phyloP scores from a whole-genome alignment of 2,329 filamentous ascomycete genomes.

The Ceratocystis variospora region DNA sequence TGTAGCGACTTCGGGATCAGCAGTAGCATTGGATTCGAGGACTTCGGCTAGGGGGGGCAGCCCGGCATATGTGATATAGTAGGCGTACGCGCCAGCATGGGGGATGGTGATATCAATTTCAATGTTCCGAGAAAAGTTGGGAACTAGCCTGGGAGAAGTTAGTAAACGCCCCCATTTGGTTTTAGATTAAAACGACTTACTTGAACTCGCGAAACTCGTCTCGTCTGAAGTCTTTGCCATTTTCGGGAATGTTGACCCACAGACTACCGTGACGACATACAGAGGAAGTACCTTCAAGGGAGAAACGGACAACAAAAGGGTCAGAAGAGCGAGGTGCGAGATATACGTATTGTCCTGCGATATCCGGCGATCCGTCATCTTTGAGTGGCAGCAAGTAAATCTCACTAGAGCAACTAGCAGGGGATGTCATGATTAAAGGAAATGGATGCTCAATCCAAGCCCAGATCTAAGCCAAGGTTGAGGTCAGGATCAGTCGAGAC shows the following conservation, averaged over 20 bases:
- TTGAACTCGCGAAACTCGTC: constrained; percentile 75
- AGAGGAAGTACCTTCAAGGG: constrained; percentile 87
- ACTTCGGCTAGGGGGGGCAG: constrained; percentile 59
- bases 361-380: constrained; percentile 81
- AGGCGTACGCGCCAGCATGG: constrained; percentile 76
- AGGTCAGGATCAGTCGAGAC: background rate
- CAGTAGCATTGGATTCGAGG: constrained; percentile 27
- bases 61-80: constrained; percentile 84
- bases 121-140: constrained; percentile 84
- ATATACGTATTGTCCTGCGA: constrained; percentile 83
- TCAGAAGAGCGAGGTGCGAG: constrained; percentile 59
- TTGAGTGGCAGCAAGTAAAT: constrained; percentile 84
- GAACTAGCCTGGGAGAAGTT: constrained; percentile 49
- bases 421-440: constrained; percentile 39
- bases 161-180: background rate
- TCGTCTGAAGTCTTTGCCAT: constrained; percentile 62
- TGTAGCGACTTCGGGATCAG: constrained; percentile 14
- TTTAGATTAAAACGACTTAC: constrained; percentile 37
- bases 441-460: background rate
- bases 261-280: constrained; percentile 89
- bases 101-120: constrained; percentile 80
- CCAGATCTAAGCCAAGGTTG: too few species aligned
- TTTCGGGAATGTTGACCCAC: constrained; percentile 87
- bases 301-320: constrained; percentile 72
- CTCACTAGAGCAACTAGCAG: constrained; percentile 51